Conservation (phyloP, 2,329 filamentous ascomycete species). For the Colletotrichum trifolii region DNA sequence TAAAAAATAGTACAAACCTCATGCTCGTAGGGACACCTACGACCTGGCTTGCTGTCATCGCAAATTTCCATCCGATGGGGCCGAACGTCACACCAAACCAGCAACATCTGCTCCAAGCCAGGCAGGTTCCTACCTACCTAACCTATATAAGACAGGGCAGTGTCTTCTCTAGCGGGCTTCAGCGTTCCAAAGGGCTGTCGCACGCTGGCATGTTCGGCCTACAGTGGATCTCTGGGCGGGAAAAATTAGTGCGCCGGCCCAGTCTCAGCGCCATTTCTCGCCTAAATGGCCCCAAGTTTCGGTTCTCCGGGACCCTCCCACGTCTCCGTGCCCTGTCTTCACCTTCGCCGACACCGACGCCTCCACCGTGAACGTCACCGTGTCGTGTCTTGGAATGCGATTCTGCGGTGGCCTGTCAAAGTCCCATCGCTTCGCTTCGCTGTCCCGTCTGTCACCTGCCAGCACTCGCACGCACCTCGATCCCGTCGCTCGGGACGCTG, state of each 20-base stretch:
- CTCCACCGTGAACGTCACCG: too few relatives aligned
- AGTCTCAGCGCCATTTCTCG: slow-evolving; percentile 20
- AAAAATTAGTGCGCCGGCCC: slow-evolving; percentile 13
- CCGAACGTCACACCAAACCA: neutral
- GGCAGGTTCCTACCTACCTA: too few relatives aligned
- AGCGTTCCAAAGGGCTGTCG: slow-evolving; percentile 12
- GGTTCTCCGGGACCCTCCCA: slow-evolving; percentile 29
- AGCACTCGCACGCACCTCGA: neutral
- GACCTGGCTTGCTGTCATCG: slow-evolving; percentile 19
- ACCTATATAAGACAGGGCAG: too few relatives aligned
- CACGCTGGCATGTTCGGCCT: slow-evolving; percentile 12
- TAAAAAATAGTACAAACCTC: too few relatives aligned
- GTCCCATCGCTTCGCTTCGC: too few relatives aligned
- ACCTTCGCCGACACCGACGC: too few relatives aligned
- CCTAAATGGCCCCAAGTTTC: slow-evolving; percentile 24
- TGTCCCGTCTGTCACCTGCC: neutral
- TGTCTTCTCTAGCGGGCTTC: neutral
- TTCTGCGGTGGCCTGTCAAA: neutral
- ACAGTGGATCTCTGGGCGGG: slow-evolving; percentile 17
- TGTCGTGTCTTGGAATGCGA: neutral
- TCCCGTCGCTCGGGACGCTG: neutral
- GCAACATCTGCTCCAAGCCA: too few relatives aligned
- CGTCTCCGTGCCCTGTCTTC: slow-evolving; percentile 8
- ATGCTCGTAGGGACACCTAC: too few relatives aligned
- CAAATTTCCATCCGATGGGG: slow-evolving; percentile 35